Evolutionary conservation across 2,329 filamentous ascomycete genomes (phyloP).

Genomic region (Clonostachys sp.): DNA sequence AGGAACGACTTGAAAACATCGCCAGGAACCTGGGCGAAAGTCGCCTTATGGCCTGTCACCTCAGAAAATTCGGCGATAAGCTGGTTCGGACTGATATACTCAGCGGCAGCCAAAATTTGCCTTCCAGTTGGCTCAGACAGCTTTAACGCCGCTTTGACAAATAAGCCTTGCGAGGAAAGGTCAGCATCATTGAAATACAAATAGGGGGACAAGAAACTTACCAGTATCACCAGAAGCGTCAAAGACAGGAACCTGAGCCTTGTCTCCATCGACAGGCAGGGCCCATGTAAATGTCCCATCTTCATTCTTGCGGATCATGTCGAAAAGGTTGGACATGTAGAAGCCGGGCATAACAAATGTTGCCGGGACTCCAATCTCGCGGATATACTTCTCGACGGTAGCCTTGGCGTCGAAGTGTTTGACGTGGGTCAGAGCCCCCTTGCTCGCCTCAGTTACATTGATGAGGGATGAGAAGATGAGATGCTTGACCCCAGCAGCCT

Average conservation of each 20-base stretch:
- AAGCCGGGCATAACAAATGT: slow-evolving; percentile 47
- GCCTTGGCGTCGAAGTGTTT: slow-evolving; percentile 54
- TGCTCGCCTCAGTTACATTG: slow-evolving; percentile 26
- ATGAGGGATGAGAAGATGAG: slow-evolving; percentile 41
- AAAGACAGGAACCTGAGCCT: slow-evolving; percentile 28
- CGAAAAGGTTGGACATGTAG: slow-evolving; percentile 48
- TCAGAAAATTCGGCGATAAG: slow-evolving; percentile 24
- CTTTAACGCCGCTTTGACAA: slow-evolving; percentile 25
- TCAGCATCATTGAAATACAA: too few relatives aligned
- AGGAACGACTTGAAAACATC: slow-evolving; percentile 28
- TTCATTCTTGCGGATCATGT: slow-evolving; percentile 16
- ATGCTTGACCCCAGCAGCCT: slow-evolving; percentile 35
- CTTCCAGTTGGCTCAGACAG: slow-evolving; percentile 16
- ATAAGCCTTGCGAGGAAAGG: slow-evolving; percentile 14
- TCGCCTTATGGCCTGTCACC: slow-evolving; percentile 23
- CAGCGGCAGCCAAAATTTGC: slow-evolving; percentile 25
- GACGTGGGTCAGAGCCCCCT: slow-evolving; percentile 29
- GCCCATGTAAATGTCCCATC: slow-evolving; percentile 19
- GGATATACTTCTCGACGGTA: slow-evolving; percentile 51
- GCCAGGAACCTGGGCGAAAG: slow-evolving; percentile 18
- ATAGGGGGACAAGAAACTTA: slow-evolving; percentile 11
- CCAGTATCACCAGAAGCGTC: slow-evolving; percentile 32
- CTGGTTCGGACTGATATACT: slow-evolving; percentile 23
- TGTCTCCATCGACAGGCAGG: slow-evolving; percentile 19
- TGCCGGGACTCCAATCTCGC: slow-evolving; percentile 36